These are phyloP conservation scores for Luzula sylvatica DNA, from an alignment of 176 grass and related monocot genomes.

Conservation along the genomic window DNA sequence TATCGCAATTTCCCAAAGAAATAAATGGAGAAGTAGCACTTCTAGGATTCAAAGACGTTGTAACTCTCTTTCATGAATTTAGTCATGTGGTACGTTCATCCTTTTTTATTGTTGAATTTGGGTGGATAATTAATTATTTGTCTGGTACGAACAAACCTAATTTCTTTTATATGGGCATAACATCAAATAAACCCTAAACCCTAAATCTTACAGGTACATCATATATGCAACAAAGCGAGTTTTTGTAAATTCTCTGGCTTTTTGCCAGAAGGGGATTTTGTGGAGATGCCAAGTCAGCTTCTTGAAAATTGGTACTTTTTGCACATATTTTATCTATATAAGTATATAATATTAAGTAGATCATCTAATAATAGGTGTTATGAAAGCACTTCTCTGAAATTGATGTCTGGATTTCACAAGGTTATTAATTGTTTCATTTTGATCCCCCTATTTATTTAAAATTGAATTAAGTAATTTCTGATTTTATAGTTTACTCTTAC, in stretches of 20 bases:
- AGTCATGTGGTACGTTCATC: slow-evolving; percentile 75
- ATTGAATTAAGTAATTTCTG: slow-evolving; percentile 2
- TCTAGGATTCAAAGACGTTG: slow-evolving; percentile 78
- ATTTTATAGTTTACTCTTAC: slow-evolving; percentile 11
- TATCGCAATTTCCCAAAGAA: slow-evolving; percentile 83
- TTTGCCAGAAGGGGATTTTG: slow-evolving; percentile 62
- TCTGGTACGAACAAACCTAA: too few relatives aligned
- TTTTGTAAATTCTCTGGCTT: slow-evolving; percentile 85
- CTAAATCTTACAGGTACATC: slow-evolving; percentile 76
- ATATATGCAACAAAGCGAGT: slow-evolving; percentile 61
- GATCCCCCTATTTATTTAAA: not conserved
- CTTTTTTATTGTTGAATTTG: slow-evolving; percentile 6
- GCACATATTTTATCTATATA: slow-evolving; percentile 10
- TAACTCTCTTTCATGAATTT: slow-evolving; percentile 94
- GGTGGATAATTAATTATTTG: too few relatives aligned
- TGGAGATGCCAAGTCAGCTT: slow-evolving; percentile 75
- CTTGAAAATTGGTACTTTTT: slow-evolving; percentile 78
- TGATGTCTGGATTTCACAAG: slow-evolving; percentile 95
- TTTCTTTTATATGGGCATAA: too few relatives aligned
- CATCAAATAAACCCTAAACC: too few relatives aligned
- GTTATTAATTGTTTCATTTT: slow-evolving; percentile 40
- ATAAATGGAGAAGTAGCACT: slow-evolving; percentile 58
- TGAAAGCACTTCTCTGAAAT: slow-evolving; percentile 78
- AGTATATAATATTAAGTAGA: not conserved
- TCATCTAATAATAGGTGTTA: slow-evolving; percentile 59